These are phyloP conservation scores for Pisolithus marmoratus DNA, from an alignment of 768 basidiomycete species.

Conservation along the genomic window DNA sequence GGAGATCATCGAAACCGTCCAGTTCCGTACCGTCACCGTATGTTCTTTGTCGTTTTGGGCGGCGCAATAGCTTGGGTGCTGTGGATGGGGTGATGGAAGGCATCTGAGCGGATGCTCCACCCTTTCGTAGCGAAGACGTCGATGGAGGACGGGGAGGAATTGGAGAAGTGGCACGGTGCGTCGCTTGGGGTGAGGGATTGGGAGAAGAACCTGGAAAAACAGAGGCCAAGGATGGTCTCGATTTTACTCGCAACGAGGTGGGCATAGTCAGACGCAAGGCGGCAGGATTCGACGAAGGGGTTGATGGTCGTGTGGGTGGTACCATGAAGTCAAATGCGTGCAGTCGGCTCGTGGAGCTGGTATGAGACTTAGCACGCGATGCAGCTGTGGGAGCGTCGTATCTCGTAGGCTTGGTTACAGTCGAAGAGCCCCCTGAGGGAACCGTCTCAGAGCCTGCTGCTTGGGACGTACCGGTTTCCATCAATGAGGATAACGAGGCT, in stretches of 20 bases:
- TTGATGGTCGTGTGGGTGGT: constrained; percentile 74
- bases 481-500: constrained; percentile 71
- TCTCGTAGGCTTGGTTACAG: constrained; percentile 36
- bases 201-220: constrained; percentile 54
- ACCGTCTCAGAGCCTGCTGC: constrained; percentile 47
- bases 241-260: constrained; percentile 68
- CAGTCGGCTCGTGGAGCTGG: constrained; percentile 58
- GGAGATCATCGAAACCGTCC: constrained; percentile 83
- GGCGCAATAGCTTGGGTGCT: constrained; percentile 61
- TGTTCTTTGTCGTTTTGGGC: constrained; percentile 69
- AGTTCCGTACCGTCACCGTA: constrained; percentile 90
- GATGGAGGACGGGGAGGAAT: constrained; percentile 57
- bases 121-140: constrained; percentile 39
- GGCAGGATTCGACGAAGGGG: constrained; percentile 71
- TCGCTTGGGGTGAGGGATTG: constrained; percentile 28
- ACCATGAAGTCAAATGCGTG: constrained; percentile 56
- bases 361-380: constrained; percentile 69
- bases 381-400: constrained; percentile 80
- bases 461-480: constrained; percentile 55
- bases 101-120: constrained; percentile 20
- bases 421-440: constrained; percentile 27
- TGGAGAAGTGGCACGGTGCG: constrained; percentile 52
- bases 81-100: constrained; percentile 37
- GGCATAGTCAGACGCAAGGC: constrained; percentile 86
- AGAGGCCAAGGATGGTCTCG: constrained; percentile 69